Evolutionary conservation across 2,329 filamentous ascomycete genomes (phyloP).

Genomic region (Metarhizium brunneum): DNA sequence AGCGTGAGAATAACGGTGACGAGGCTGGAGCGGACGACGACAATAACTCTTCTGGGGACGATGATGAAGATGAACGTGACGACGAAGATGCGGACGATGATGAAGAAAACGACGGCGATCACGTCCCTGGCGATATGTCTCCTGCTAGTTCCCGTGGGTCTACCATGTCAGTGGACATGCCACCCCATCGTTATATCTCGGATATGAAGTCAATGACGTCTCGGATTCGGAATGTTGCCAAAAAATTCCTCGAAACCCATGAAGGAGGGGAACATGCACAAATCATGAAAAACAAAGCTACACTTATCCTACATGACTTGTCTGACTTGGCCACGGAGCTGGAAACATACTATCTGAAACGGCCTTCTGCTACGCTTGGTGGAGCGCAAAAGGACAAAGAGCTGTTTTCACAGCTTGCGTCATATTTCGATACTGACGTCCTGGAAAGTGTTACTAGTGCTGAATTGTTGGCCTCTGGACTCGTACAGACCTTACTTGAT

Average conservation of each 20-base stretch:
- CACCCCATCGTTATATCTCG: slow-evolving; percentile 36
- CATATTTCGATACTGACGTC: slow-evolving; percentile 81
- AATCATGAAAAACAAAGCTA: slow-evolving; percentile 69
- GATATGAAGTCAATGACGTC: slow-evolving; percentile 47
- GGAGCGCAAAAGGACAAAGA: slow-evolving; percentile 39
- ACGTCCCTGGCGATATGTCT: slow-evolving; percentile 48
- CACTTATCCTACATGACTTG: slow-evolving; percentile 63
- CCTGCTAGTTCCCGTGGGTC: slow-evolving; percentile 57
- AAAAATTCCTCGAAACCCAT: slow-evolving; percentile 74
- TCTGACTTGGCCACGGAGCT: slow-evolving; percentile 64
- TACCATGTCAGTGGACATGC: slow-evolving; percentile 53
- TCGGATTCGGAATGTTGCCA: slow-evolving; percentile 66
- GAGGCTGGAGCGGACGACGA: slow-evolving; percentile 30
- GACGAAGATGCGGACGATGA: slow-evolving; percentile 40
- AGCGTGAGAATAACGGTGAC: slow-evolving; percentile 14
- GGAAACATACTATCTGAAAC: slow-evolving; percentile 57
- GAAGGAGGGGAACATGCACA: slow-evolving; percentile 66
- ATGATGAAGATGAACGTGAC: slow-evolving; percentile 41
- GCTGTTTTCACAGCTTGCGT: slow-evolving; percentile 67
- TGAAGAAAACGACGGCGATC: slow-evolving; percentile 43
- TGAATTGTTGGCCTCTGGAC: slow-evolving; percentile 81
- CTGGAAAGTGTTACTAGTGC: slow-evolving; percentile 92
- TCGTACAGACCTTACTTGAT: slow-evolving; percentile 75
- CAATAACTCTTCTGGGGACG: slow-evolving; percentile 28
- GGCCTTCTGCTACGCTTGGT: slow-evolving; percentile 34